A percentile compares a stretch with the other conserved stretches of the same genome.
Evolutionary conservation across 176 grass and related monocot species (phyloP).

Genomic region (Sorghum bicolor): DNA sequence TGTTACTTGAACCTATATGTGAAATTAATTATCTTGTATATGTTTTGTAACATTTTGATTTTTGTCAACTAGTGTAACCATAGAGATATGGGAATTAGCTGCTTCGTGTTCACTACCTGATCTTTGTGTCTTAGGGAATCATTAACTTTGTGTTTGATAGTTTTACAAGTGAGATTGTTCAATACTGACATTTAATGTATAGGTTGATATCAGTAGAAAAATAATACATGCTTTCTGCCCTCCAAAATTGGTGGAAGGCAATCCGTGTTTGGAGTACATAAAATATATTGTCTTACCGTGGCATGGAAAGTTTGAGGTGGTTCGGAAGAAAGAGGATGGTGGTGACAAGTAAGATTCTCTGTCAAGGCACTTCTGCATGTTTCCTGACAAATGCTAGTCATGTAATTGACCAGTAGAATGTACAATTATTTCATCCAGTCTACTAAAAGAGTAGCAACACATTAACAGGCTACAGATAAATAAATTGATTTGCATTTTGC

Average conservation of each 20-base stretch:
- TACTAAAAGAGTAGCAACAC: background rate
- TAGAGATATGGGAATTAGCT: background rate
- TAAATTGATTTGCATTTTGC: background rate
- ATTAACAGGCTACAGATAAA: background rate
- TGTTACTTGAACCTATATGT: background rate
- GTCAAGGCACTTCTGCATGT: background rate
- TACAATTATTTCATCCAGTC: background rate
- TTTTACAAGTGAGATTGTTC: background rate
- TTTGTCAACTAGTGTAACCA: background rate
- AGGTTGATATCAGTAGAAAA: conserved; percentile 39
- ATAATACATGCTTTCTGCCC: conserved; percentile 58
- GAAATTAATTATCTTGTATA: background rate
- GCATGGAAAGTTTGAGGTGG: conserved; percentile 65
- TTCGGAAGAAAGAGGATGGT: conserved; percentile 41
- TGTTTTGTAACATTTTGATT: background rate
- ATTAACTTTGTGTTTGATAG: background rate
- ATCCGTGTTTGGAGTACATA: conserved; percentile 66
- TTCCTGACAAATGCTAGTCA: background rate
- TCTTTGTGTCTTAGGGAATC: background rate
- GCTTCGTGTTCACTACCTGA: background rate
- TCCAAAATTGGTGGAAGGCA: conserved; percentile 41
- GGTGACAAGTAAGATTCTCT: conserved; percentile 49
- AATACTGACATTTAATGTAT: background rate
- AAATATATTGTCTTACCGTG: conserved; percentile 60
- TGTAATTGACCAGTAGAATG: background rate